Conservation (phyloP, 129 eudicot genomes). For the Scalesia atractyloides region DNA sequence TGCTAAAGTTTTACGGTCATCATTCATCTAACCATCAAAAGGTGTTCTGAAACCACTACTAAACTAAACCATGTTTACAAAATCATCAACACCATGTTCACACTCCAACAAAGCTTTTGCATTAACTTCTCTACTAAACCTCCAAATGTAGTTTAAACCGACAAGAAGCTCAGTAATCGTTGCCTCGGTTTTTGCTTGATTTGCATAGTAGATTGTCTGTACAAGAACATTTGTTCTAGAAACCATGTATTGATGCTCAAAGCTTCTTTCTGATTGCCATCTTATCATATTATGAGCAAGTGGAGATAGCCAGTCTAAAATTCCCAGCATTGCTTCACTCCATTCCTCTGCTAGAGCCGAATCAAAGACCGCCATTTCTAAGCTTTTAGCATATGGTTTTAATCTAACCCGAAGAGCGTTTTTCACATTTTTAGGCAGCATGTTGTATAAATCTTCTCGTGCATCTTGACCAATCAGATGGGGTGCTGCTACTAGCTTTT, state of each 20-base stretch:
- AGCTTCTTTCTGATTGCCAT: constrained; percentile 77
- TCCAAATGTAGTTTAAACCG: constrained; percentile 83
- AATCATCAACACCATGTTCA: constrained; percentile 51
- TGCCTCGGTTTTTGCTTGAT: constrained; percentile 67
- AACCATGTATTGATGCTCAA: constrained; percentile 66
- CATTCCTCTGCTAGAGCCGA: constrained; percentile 69
- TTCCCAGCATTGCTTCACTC: constrained; percentile 61
- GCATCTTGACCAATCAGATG: constrained; percentile 80
- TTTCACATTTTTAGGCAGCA: constrained; percentile 64
- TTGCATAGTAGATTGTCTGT: constrained; percentile 69
- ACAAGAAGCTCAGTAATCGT: constrained; percentile 65
- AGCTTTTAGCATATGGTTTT: constrained; percentile 57
- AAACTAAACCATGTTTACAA: constrained; percentile 25
- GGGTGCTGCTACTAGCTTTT: constrained; percentile 66
- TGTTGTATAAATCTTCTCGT: constrained; percentile 64
- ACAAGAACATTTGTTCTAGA: constrained; percentile 56
- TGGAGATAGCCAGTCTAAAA: constrained; percentile 71
- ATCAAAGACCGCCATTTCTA: constrained; percentile 43
- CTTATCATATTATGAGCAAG: constrained; percentile 79
- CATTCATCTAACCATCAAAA: constrained; percentile 9
- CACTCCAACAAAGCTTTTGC: constrained; percentile 56
- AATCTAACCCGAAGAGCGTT: constrained; percentile 48
- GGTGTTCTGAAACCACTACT: background rate
- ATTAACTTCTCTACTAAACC: constrained; percentile 62
- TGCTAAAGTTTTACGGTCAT: constrained; percentile 14